Conservation (phyloP, 2,329 filamentous ascomycete genomes). For the Endoconidiophora laricicola region DNA sequence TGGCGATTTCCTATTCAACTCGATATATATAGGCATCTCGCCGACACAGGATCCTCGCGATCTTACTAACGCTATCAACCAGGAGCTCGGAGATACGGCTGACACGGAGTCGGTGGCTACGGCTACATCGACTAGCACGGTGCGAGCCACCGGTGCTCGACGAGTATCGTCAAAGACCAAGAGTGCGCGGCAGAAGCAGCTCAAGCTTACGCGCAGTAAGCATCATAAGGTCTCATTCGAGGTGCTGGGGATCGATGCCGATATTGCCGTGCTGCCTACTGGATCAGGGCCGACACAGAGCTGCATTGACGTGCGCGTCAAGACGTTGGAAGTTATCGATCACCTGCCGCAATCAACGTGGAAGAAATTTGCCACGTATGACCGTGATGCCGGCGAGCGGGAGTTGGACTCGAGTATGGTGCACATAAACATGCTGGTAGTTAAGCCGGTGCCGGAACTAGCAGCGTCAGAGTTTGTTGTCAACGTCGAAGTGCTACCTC, state of each 20-base stretch:
- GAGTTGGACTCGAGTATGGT: conserved; percentile 81
- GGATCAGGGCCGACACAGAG: conserved; percentile 67
- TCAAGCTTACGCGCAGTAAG: conserved; percentile 70
- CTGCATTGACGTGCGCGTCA: conserved; percentile 68
- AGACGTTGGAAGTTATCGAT: conserved; percentile 79
- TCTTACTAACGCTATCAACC: conserved; percentile 69
- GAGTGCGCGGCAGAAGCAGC: conserved; percentile 35
- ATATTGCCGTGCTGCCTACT: conserved; percentile 66
- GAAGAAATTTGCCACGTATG: conserved; percentile 95
- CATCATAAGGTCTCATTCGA: conserved; percentile 94
- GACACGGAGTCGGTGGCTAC: conserved; percentile 66
- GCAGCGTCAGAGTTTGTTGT: conserved; percentile 82
- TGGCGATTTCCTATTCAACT: conserved; percentile 94
- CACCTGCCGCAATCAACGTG: conserved; percentile 90
- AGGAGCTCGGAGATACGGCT: conserved; percentile 72
- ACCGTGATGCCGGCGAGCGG: conserved; percentile 69
- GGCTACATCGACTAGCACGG: conserved; percentile 44
- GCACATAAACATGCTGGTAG: conserved; percentile 73
- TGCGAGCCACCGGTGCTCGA: conserved; percentile 21
- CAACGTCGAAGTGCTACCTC: conserved; percentile 59
- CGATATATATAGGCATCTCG: conserved; percentile 90
- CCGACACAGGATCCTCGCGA: conserved; percentile 72
- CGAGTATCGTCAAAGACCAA: conserved; percentile 43
- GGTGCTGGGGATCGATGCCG: conserved; percentile 65
- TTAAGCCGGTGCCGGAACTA: conserved; percentile 68